A percentile compares a stretch with the other conserved stretches of the same genome.
These are phyloP conservation scores for Paragyromitra xinjiangensis DNA, from an alignment of 495 filamentous ascomycete species.

Conservation along the genomic window DNA sequence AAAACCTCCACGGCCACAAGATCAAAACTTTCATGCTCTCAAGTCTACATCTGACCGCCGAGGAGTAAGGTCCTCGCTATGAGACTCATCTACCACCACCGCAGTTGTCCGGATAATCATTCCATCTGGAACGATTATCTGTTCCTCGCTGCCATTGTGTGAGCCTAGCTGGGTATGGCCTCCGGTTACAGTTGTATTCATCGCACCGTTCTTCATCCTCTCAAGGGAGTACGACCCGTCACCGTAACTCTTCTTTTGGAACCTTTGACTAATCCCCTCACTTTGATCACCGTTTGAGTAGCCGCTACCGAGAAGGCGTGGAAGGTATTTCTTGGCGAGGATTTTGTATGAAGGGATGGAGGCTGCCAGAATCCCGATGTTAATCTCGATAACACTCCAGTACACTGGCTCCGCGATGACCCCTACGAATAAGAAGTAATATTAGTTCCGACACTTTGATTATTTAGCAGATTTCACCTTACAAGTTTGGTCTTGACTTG, in stretches of 20 bases:
- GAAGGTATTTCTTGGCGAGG: slow-evolving; percentile 59
- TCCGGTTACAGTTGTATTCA: slow-evolving; percentile 41
- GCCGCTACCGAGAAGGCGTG: slow-evolving; percentile 55
- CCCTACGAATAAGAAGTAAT: slow-evolving; percentile 22
- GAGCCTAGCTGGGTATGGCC: slow-evolving; percentile 40
- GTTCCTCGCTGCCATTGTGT: slow-evolving; percentile 36
- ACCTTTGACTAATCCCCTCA: not conserved
- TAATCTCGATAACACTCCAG: slow-evolving; percentile 66
- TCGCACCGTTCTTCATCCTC: slow-evolving; percentile 29
- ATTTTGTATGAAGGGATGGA: slow-evolving; percentile 63
- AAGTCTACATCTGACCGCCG: not conserved
- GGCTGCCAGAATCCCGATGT: slow-evolving; percentile 64
- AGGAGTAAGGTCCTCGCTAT: slow-evolving; percentile 17
- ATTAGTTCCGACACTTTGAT: slow-evolving; percentile 8
- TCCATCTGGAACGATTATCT: slow-evolving; percentile 38
- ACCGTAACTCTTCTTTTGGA: slow-evolving; percentile 14
- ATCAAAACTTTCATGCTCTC: not conserved
- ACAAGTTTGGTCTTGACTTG: slow-evolving; percentile 37
- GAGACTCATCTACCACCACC: slow-evolving; percentile 43
- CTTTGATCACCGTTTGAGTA: slow-evolving; percentile 20
- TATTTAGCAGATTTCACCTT: not conserved
- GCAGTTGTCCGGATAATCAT: slow-evolving; percentile 42
- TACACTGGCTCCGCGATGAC: slow-evolving; percentile 44
- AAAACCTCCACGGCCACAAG: not conserved
- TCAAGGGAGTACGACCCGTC: slow-evolving; percentile 30